Base-by-base conservation (phyloP, 2,329 filamentous ascomycete genomes). In the Pseudonectria buxi region DNA sequence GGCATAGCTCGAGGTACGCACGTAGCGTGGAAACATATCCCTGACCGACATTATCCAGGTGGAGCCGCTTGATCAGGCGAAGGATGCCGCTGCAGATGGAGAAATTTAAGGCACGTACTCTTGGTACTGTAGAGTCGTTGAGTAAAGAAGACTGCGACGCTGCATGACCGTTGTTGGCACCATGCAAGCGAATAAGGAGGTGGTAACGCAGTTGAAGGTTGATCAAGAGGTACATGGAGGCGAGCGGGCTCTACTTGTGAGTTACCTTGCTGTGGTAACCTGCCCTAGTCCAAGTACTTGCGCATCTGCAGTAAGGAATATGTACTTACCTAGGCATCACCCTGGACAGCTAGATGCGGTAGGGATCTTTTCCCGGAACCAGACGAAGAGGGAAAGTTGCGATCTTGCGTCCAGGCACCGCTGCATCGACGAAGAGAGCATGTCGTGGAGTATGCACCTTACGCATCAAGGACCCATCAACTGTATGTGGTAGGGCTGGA, bases 71-170 rank as follows among this genome's bases (percentile, higher is more conserved):
- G 41, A 41, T 35, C 46, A 51, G 43, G 44, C 48, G 51, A 55
- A 55, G 53, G 53, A 55, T 53, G 48, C 43, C 43, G 43, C 39
- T 53, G 48, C 50, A 54, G 43, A 41, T 43, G 43, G 39, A 53
- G 52, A 54, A 47, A 54, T 55, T 53, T 47, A 40, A 54, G 51
- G 50, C 41, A 44, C 50, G 43, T n/a, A n/a, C n/a, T n/a, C n/a
- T n/a, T n/a, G n/a, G n/a, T n/a, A n/a, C n/a, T n/a, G n/a, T 38
- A 45, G 46, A 41, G 49, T 53, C 45, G 50, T 49, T 49, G 27
- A 36, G 37, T 32, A 39, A 33, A 38, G 41, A 39, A 37, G 41
- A 43, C 41, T 46, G 46, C 37, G 36, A 44, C 39, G 36, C 46
- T 46, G 45, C 47, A 46, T 46, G 29, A 36, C 39, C 42, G 36